Percentiles rank a stretch among this genome's conserved stretches.
Evolutionary conservation across 441 rosid species (phyloP).

Genomic region (Populus hybrid): DNA sequence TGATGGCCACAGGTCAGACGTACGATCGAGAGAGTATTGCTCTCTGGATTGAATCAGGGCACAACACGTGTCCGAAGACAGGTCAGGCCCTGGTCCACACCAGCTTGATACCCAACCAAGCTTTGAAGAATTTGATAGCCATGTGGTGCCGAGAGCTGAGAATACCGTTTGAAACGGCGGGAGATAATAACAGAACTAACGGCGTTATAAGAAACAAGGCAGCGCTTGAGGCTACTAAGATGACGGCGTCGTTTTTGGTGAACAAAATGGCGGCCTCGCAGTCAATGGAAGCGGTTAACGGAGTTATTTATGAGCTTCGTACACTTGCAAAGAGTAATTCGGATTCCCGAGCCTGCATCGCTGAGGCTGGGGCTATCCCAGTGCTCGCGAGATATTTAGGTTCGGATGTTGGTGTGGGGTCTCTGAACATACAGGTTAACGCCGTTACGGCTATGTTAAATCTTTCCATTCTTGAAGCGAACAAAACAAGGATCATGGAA

Average conservation of each 20-base stretch:
- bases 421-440: constrained; percentile 59
- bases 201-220: constrained; percentile 38
- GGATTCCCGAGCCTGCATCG: constrained; percentile 64
- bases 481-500: constrained; percentile 70
- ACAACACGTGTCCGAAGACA: constrained; percentile 82
- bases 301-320: constrained; percentile 67
- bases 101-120: constrained; percentile 57
- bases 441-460: constrained; percentile 78
- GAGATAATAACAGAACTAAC: constrained; percentile 13
- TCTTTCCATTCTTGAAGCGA: constrained; percentile 64
- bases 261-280: constrained; percentile 39
- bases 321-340: constrained; percentile 65
- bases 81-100: constrained; percentile 74
- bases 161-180: constrained; percentile 52
- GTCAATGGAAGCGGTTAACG: constrained; percentile 36
- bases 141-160: constrained; percentile 85
- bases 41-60: constrained; percentile 81
- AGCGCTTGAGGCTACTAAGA: constrained; percentile 61
- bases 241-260: constrained; percentile 67
- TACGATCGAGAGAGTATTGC: constrained; percentile 73
- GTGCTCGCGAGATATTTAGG: constrained; percentile 50
- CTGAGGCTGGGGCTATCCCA: constrained; percentile 70
- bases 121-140: constrained; percentile 65
- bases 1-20: constrained; percentile 81
- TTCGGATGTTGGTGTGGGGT: constrained; percentile 38